Conservation (phyloP, 2,329 filamentous ascomycete genomes). For the Aschersonia sp. region DNA sequence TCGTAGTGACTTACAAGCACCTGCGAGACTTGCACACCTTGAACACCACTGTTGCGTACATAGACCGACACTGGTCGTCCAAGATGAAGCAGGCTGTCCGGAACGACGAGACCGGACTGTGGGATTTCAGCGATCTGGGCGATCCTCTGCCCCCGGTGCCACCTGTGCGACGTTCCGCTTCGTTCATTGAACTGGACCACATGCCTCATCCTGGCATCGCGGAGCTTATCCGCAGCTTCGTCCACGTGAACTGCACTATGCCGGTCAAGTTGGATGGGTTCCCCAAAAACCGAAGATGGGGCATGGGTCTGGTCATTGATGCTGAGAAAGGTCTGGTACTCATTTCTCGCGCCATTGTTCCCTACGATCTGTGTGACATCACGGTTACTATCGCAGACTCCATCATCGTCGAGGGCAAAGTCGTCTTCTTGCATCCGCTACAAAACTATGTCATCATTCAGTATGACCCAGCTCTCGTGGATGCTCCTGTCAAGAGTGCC, state of each 20-base stretch:
- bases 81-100: constrained; percentile 88
- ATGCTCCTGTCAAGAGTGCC: constrained; percentile 83
- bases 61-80: constrained; percentile 90
- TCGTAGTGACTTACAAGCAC: constrained; percentile 93
- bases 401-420: constrained; percentile 84
- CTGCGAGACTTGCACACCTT: constrained; percentile 87
- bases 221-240: constrained; percentile 86
- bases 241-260: constrained; percentile 84
- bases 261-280: constrained; percentile 97
- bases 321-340: constrained; percentile 90
- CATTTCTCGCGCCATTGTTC: constrained; percentile 85
- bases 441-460: constrained; percentile 95
- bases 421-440: constrained; percentile 88
- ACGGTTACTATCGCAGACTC: constrained; percentile 93
- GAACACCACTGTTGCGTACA: constrained; percentile 80
- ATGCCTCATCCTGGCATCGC: constrained; percentile 82
- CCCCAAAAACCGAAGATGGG: constrained; percentile 83
- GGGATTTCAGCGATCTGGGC: constrained; percentile 83
- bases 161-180: constrained; percentile 61
- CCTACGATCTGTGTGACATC: constrained; percentile 94
- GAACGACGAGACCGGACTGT: constrained; percentile 79
- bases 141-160: constrained; percentile 63
- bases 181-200: constrained; percentile 85
- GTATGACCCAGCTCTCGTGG: constrained; percentile 86
- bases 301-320: constrained; percentile 94